Percentiles rank a stretch among this genome's conserved stretches.
Conservation (phyloP, 768 basidiomycete species). For the Tylopilus vinaceipallidus region DNA sequence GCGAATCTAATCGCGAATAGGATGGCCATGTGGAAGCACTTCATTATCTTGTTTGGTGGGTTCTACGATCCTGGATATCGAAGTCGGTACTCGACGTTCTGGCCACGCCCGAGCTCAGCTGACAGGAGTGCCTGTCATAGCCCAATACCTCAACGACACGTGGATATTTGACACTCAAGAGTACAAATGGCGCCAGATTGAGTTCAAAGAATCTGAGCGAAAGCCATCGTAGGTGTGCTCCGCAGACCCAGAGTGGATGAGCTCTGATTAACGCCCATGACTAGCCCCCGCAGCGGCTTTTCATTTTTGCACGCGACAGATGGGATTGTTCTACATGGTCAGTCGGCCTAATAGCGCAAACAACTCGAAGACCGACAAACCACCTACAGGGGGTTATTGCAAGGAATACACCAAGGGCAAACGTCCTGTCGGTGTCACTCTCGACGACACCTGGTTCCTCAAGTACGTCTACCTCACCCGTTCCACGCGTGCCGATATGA, state of each 20-base stretch:
- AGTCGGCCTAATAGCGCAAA: not conserved
- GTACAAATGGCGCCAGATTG: constrained; percentile 81
- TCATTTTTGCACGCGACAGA: constrained; percentile 78
- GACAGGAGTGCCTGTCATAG: constrained; percentile 40
- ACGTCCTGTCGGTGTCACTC: constrained; percentile 78
- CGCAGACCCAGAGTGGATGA: too few relatives aligned
- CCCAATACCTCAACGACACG: constrained; percentile 78
- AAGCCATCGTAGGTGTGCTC: constrained; percentile 60
- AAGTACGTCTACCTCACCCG: constrained; percentile 41
- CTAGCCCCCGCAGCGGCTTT: constrained; percentile 76
- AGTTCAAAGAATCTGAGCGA: constrained; percentile 66
- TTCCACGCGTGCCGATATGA: not conserved
- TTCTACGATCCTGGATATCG: constrained; percentile 86
- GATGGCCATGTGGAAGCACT: constrained; percentile 90
- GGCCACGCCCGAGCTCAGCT: not conserved
- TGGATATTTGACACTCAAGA: constrained; percentile 87
- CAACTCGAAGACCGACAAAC: not conserved
- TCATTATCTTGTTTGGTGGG: constrained; percentile 83
- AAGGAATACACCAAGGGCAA: constrained; percentile 89
- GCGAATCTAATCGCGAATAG: constrained; percentile 34
- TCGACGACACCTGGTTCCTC: constrained; percentile 90
- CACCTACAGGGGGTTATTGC: constrained; percentile 72
- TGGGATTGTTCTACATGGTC: constrained; percentile 79
- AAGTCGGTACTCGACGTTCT: constrained; percentile 40
- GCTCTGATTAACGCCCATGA: not conserved